Base-by-base conservation (phyloP, 345 rosid species). In the Euphorbia tirucalli region DNA sequence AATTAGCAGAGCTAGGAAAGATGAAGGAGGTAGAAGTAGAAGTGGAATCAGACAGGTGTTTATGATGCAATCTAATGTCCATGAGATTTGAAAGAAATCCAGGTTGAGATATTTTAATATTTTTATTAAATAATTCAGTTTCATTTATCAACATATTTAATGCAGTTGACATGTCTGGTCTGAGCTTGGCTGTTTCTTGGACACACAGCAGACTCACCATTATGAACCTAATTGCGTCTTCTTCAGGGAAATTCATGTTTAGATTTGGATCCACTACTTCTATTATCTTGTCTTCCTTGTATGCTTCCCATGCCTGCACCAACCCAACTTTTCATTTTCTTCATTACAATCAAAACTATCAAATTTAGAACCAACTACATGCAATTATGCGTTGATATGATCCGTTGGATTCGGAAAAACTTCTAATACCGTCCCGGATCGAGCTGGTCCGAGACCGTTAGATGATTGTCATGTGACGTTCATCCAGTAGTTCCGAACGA, bases 131-230 rank as follows among this genome's bases (percentile, higher is more conserved):
- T 41, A 77, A 74, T 4, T 77, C 75, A 2, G 54, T 61, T 55
- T 81, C 82, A 50, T 75, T 73, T 4, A 64, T 74, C 80, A 87
- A 46, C 81, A 83, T 81, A 70, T 79, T 78, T 7, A 75, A 68
- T 1, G 71, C 85, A 2, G 25, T 25, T 1, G 93, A 82, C 88
- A 89, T 87, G 52, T 64, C 48, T 3, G 91, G 89, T 22, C 87
- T 80, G 54, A 50, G 74, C 75, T 46, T 79, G 48, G 82, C 85
- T 14, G 61, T 80, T 81, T 89, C 89, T 74, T 89, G 91, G 22
- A 85, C 87, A 24, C 91, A 89, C 22, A 87, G 80, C 14, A 87
- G 77, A 6, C 91, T 81, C 13, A 89, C 85, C 78, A 75, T 81
- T 70, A 84, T 65, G 83, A 85, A 83, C 32, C 71, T 58, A 46